phyloP scores from a whole-genome alignment of 108 stramenopile species.

The Cyclostephanos invisitatus region DNA sequence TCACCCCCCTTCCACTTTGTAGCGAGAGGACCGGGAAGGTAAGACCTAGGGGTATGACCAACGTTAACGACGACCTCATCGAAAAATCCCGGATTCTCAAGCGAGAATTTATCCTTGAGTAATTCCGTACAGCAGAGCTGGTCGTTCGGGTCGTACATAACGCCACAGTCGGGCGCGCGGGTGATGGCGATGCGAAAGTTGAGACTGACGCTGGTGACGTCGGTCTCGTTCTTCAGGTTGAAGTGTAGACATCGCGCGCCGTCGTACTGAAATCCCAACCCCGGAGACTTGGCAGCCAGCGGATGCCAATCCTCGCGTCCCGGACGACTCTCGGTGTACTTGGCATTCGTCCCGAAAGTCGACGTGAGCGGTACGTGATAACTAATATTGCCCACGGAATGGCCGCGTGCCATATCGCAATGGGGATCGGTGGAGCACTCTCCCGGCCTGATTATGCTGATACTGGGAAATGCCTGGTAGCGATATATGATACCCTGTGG shows the following conservation, averaged over 20 bases:
- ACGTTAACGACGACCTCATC: conserved; percentile 69
- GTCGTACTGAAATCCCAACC: conserved; percentile 71
- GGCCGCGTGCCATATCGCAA: conserved; percentile 66
- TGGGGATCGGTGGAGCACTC: conserved; percentile 66
- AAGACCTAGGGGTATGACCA: conserved; percentile 35
- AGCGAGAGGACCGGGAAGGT: conserved; percentile 49
- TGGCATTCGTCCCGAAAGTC: conserved; percentile 63
- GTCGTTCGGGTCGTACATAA: conserved; percentile 49
- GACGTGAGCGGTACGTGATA: conserved; percentile 77
- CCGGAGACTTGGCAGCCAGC: conserved; percentile 55
- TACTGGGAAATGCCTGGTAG: conserved; percentile 78
- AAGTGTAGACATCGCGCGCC: conserved; percentile 77
- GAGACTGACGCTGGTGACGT: conserved; percentile 64
- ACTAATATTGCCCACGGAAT: conserved; percentile 62
- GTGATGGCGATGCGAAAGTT: conserved; percentile 73
- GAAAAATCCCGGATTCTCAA: conserved; percentile 57
- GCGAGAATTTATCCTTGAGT: conserved; percentile 56
- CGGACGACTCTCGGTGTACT: conserved; percentile 66
- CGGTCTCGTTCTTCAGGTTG: conserved; percentile 68
- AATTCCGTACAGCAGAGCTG: conserved; percentile 48
- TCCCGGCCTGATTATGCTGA: conserved; percentile 65
- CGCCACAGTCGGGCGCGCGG: conserved; percentile 18
- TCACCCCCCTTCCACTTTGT: conserved; percentile 36
- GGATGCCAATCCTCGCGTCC: conserved; percentile 81
- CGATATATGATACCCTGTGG: conserved; percentile 55